Evolutionary conservation across 257 asterid genomes (phyloP).

Genomic region (Galeopsis tetrahit): DNA sequence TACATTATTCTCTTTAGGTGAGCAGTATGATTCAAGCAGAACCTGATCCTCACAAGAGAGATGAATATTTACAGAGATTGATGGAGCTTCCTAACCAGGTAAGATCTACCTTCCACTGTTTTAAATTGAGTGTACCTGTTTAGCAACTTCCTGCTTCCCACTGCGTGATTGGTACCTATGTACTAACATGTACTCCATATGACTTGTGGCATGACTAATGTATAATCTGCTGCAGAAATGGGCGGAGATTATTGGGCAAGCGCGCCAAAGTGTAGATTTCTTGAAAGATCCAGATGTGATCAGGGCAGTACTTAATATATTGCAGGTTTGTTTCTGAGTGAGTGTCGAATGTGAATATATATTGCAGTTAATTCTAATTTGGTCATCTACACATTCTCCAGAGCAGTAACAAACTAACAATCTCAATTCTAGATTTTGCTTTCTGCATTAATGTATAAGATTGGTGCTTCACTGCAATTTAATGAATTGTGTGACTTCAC

Average conservation of each 20-base stretch:
- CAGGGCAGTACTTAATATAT: constrained; percentile 89
- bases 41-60: constrained; percentile 88
- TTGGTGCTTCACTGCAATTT: neutral
- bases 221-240: constrained; percentile 71
- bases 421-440: neutral
- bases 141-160: constrained; percentile 15
- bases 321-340: constrained; percentile 68
- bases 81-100: constrained; percentile 97
- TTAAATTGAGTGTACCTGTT: constrained; percentile 17
- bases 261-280: constrained; percentile 84
- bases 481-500: neutral
- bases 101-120: constrained; percentile 29
- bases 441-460: neutral
- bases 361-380: constrained; percentile 8
- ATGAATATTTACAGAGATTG: constrained; percentile 85
- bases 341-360: neutral
- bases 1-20: constrained; percentile 58
- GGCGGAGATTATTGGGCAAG: constrained; percentile 94
- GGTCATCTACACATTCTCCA: neutral
- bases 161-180: constrained; percentile 9
- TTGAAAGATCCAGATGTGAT: constrained; percentile 90
- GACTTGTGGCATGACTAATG: constrained; percentile 37
- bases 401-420: neutral
- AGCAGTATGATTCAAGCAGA: constrained; percentile 97
- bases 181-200: neutral